Base-by-base conservation (phyloP, 176 grass and related monocot species). In the Lolium multiflorum region DNA sequence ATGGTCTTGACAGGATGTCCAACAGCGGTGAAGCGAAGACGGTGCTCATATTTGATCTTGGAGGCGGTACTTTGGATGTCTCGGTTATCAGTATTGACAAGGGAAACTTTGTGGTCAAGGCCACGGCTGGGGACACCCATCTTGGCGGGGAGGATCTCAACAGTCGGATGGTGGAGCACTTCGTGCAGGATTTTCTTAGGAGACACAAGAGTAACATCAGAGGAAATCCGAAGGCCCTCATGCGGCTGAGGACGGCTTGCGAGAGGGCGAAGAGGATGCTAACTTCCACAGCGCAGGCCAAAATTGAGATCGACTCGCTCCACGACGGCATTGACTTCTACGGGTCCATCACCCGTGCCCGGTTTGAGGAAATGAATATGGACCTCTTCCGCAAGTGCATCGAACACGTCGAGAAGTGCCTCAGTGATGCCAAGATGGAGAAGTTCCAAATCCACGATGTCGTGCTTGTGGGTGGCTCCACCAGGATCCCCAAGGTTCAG, bases 401-500 rank as follows among this genome's bases (percentile, higher is more conserved):
- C 16, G 44, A 26, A 24, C 71, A 74, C 13, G 71, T 50, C 12
- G 13, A 74, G 71, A 74, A 74, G 71, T 74, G 71, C 71, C 71
- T 74, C 71, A 26, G 7, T 1, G 46, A 74, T 3, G 71, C 71
- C 71, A 74, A 26, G 21, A 48, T 50, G 71, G 71, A 50, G 71
- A 74, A 74, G 71, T 15, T 48, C 15, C 71, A 74, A 50, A 74
- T 74, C 46, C 83, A 98, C 82, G 95, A 98, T 44, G 93, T 98
- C 1, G 95, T 98, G 24, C 89, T 98, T 41, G 93, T 98, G 10
- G 95, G 95, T 44, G 95, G 95, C 21, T 98, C 95, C 46, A 98
- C 95, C 64, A 81, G 93, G n/a, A 95, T 98, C 74, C 95, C 95
- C 51, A 95, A 92, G 74, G 91, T 98, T 31, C 95, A 98, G 87